Percentiles rank a stretch among this genome's conserved stretches.
These are phyloP conservation scores for Fusarium cicatricum DNA, from an alignment of 2,329 filamentous ascomycete species.

Conservation along the genomic window DNA sequence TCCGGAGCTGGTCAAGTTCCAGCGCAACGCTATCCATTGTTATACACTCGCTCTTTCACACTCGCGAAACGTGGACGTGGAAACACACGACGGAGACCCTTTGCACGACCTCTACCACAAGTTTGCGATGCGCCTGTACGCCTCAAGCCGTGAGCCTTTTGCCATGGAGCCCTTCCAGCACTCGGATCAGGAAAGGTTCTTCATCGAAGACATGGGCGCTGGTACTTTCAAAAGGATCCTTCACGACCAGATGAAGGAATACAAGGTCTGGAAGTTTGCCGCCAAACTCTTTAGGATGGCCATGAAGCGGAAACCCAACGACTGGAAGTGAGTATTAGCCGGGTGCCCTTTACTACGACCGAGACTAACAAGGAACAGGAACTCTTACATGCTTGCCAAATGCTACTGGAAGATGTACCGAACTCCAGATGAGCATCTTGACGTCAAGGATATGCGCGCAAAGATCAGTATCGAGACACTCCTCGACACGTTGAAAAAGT, in stretches of 20 bases:
- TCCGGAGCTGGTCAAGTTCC: slow-evolving; percentile 75
- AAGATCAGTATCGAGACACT: slow-evolving; percentile 50
- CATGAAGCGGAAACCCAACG: slow-evolving; percentile 60
- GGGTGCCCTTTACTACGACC: not conserved
- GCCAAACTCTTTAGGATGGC: slow-evolving; percentile 65
- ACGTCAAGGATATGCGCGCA: slow-evolving; percentile 51
- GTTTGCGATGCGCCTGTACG: slow-evolving; percentile 69
- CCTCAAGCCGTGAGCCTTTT: slow-evolving; percentile 68
- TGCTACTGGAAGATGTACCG: slow-evolving; percentile 72
- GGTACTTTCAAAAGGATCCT: slow-evolving; percentile 62
- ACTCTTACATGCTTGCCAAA: slow-evolving; percentile 68
- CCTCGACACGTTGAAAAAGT: slow-evolving; percentile 59
- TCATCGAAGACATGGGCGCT: slow-evolving; percentile 59
- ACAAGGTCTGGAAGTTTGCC: slow-evolving; percentile 69
- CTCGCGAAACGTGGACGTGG: slow-evolving; percentile 56
- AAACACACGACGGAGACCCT: slow-evolving; percentile 59
- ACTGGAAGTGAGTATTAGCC: slow-evolving; percentile 61
- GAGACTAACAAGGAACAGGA: slow-evolving; percentile 50
- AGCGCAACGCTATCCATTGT: slow-evolving; percentile 84
- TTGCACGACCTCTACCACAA: slow-evolving; percentile 67
- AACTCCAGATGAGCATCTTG: slow-evolving; percentile 54
- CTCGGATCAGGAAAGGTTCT: slow-evolving; percentile 64
- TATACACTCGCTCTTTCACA: slow-evolving; percentile 70
- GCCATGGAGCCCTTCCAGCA: slow-evolving; percentile 69
- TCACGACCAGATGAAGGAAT: slow-evolving; percentile 65